Base-by-base conservation (phyloP, 2,329 filamentous ascomycete genomes). In the Chrysoporthe puriensis region DNA sequence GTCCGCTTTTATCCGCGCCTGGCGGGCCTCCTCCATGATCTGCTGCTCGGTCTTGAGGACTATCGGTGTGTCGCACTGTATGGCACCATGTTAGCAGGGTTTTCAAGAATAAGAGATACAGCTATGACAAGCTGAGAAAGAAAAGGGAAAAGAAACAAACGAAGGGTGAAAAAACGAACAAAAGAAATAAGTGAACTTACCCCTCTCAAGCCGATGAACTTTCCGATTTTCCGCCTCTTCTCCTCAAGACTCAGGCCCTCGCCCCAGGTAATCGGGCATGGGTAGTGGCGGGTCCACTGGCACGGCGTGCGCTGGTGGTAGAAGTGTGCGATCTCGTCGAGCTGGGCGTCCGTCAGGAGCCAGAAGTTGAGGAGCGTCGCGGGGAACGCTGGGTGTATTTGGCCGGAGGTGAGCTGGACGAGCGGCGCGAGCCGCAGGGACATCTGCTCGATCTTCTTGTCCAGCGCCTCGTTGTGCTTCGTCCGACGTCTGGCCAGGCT, bases 121-220 rank as follows among this genome's bases (percentile, higher is more conserved):
- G 26, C 26, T 26, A 26, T 26, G 26, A 26, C 26, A 26, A 26
- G 42, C 1, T 26, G 4, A 48, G 1, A 26, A 40, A 46, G 42
- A 57, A 9, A 50, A 48, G 7, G 36, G 57, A 8, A 58, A 50
- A 14, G 8, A 43, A 59, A 11, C 4, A 13, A 60, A 21, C 2
- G n/a, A 18, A 32, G 21, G 9, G 43, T 18, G 7, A 34, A 60
- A 34, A 1, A 21, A 14, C 8, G 44, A 36, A 18, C 34, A 43
- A 11, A 18, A 36, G 36, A 34, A 21, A 59, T 6, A 42, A 48
- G 13, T 13, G n/a, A 46, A 68, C 68, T 68, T 14, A 70, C 68
- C n/a, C 89, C 90, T 62, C 87, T 80, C 66, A 94, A 80, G 14
- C 91, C 91, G 75, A 93, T 92, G 72, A 94, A 94, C 72, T 86